Evolutionary conservation across 768 basidiomycete species (phyloP), one percentile per base, ranked within the genome.

Genomic region (Leccinellum luteum): DNA sequence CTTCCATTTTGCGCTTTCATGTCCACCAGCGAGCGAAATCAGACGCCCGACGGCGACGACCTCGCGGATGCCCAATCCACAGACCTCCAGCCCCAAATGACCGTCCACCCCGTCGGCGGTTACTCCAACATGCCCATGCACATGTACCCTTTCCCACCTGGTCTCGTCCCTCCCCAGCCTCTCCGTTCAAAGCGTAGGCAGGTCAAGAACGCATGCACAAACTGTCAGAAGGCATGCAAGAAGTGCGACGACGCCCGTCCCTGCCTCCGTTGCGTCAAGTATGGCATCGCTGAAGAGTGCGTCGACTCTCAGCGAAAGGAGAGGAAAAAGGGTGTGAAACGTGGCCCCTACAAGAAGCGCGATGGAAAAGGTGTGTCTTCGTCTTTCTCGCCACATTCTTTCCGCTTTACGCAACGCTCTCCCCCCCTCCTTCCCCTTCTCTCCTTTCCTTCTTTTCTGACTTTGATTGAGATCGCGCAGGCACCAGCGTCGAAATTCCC

Each of bases 321-420:
- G 75, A 83, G 93, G 67, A 91, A 90, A 73, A 91, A 90, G 71
- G 90, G 90, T 63, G 81, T 90, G 64, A 92, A 91, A 78, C 77
- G 90, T 68, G 90, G 90, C 47, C 90, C 90, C 74, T 92, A 92
- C 87, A 92, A 92, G 90, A 92, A 92, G 85, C 89, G 89, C 85
- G 89, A 90, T 89, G 85, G 84, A 82, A 90, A 87, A 82, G 83
- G 89, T 90, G 69, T 74, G 85, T 74, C 60, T 70, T 62, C 52
- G 69, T 67, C 69, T 64, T 72, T 73, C 64, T 66, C 51, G 57
- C 60, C 60, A 49, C 64, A 58, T 56, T 62, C 50, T 50, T 62
- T 60, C 54, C 59, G 23, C 60, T 60, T 56, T 55, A 58, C 55
- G 50, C 61, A 61, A 65, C 67, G 27, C 43, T 41, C 27, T 57